Percentiles rank a stretch among this genome's conserved stretches.
Conservation (phyloP, 768 basidiomycete species). For the Macrolepiota albuminosa region DNA sequence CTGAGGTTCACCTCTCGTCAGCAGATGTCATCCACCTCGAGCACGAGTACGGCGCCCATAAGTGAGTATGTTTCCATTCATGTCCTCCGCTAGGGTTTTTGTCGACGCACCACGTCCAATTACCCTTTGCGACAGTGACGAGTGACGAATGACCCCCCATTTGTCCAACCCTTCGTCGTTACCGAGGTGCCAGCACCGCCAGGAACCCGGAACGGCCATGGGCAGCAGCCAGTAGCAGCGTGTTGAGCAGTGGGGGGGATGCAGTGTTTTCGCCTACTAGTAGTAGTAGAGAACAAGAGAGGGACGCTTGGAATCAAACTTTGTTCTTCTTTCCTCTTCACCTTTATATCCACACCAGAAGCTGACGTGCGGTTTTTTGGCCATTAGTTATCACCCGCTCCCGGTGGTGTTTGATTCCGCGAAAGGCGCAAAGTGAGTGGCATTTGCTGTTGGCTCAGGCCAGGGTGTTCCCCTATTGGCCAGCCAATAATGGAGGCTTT, state of each 20-base stretch:
- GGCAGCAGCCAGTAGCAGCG: slow-evolving; percentile 9
- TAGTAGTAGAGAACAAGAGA: not conserved
- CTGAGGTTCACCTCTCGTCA: slow-evolving; percentile 40
- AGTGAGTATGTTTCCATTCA: slow-evolving; percentile 50
- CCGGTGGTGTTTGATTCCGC: slow-evolving; percentile 93
- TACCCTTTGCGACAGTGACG: slow-evolving; percentile 20
- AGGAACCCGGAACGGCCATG: slow-evolving; percentile 3
- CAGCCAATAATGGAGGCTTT: slow-evolving; percentile 1
- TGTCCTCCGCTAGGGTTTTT: slow-evolving; percentile 17
- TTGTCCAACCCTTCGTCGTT: slow-evolving; percentile 19
- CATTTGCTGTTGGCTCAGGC: slow-evolving; percentile 30
- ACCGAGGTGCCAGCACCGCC: slow-evolving; percentile 3
- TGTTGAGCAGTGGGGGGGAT: slow-evolving; percentile 7
- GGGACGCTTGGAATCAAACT: slow-evolving; percentile 3
- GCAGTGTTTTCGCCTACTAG: not conserved
- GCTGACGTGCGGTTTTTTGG: slow-evolving; percentile 41
- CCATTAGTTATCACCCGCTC: slow-evolving; percentile 87
- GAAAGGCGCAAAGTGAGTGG: slow-evolving; percentile 79
- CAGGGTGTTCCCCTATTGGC: slow-evolving; percentile 16
- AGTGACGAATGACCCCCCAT: slow-evolving; percentile 11
- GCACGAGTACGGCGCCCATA: slow-evolving; percentile 81
- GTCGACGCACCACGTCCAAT: slow-evolving; percentile 23
- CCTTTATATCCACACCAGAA: slow-evolving; percentile 19
- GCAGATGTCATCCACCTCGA: slow-evolving; percentile 76
- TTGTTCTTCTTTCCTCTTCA: slow-evolving; percentile 19